Conservation (phyloP, 208 protist species). For the Zelonia costaricensis region DNA sequence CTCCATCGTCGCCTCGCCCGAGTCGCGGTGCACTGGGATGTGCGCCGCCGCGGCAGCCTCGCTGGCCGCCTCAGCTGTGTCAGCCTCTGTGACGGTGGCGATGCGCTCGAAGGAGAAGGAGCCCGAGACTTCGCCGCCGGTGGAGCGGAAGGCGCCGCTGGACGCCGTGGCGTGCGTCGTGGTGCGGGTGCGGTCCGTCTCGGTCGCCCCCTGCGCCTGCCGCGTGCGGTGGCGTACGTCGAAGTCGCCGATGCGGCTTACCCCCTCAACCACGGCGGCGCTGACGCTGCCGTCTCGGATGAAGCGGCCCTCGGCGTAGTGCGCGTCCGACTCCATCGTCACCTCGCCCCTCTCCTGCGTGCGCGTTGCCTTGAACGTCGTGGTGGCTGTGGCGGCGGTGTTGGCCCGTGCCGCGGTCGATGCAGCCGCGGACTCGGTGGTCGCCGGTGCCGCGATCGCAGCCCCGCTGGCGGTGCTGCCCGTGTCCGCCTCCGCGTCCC, state of each 20-base stretch:
- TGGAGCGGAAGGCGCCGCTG: constrained; percentile 29
- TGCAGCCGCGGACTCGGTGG: background rate
- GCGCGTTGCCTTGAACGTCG: background rate
- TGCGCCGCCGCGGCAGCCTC: background rate
- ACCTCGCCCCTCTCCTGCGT: constrained; percentile 8
- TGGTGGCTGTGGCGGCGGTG: background rate
- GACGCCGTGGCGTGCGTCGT: constrained; percentile 14
- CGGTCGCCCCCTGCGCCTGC: background rate
- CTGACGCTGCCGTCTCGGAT: constrained; percentile 22
- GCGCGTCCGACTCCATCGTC: constrained; percentile 18
- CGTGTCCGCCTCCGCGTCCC: constrained; percentile 18
- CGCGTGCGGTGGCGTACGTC: constrained; percentile 22
- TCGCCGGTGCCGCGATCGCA: background rate
- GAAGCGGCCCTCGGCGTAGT: constrained; percentile 27
- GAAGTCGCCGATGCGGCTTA: constrained; percentile 18
- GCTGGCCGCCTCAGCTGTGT: background rate
- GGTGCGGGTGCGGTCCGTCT: constrained; percentile 13
- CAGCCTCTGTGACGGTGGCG: constrained; percentile 3
- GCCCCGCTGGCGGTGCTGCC: background rate
- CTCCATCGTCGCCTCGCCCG: constrained; percentile 8
- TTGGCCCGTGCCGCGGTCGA: background rate
- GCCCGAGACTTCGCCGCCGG: constrained; percentile 21
- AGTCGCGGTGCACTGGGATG: background rate
- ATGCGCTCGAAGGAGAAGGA: constrained; percentile 20
- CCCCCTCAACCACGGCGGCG: constrained; percentile 22